These are phyloP conservation scores for Obelidium mucronatum DNA, from an alignment of 192 early-diverging fungal genomes.

Conservation along the genomic window DNA sequence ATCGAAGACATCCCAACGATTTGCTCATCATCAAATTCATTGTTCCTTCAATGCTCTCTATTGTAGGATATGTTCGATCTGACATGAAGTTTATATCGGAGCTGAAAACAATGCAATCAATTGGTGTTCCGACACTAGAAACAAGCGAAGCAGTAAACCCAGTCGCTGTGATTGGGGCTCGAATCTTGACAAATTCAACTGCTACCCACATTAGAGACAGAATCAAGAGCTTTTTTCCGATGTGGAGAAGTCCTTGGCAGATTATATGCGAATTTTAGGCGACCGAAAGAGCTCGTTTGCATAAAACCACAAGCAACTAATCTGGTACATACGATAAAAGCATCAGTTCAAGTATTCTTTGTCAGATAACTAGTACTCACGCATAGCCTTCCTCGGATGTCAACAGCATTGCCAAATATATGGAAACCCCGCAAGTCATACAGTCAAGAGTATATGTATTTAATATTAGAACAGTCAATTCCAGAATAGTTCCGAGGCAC, in stretches of 20 bases:
- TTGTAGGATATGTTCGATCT: conserved; percentile 14
- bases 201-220: conserved; percentile 8
- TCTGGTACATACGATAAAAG: not conserved
- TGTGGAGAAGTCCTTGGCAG: not conserved
- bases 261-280: conserved; percentile 8
- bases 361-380: not conserved
- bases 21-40: not conserved
- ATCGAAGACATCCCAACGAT: conserved; percentile 15
- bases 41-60: conserved; percentile 3
- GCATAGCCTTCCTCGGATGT: conserved; percentile 4
- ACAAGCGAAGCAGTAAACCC: not conserved
- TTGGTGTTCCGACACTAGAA: not conserved
- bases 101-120: not conserved
- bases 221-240: conserved; percentile 4
- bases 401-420: not conserved
- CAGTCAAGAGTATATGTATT: not conserved
- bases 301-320: conserved; percentile 17
- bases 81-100: not conserved
- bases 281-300: not conserved
- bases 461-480: conserved; percentile 7
- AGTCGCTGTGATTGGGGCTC: conserved; percentile 19
- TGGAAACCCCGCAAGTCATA: not conserved
- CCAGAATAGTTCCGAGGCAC: not conserved
- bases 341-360: not conserved
- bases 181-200: conserved; percentile 18